These are phyloP conservation scores for Daldinia grandis DNA, from an alignment of 495 filamentous ascomycete species.

Conservation along the genomic window DNA sequence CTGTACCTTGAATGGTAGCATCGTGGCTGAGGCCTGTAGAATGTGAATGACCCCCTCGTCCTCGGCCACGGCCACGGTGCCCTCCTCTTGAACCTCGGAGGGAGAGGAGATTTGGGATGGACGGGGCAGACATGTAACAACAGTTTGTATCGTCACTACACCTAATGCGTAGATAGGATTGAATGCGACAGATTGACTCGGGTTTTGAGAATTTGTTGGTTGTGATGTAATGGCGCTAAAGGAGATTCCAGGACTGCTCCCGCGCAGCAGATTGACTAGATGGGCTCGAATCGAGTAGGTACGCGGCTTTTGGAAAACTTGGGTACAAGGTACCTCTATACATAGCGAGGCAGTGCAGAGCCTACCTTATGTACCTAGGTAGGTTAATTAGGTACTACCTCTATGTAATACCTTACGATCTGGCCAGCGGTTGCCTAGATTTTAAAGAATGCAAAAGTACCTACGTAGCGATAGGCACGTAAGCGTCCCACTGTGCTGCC, in stretches of 20 bases:
- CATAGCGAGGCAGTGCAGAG: slow-evolving; percentile 39
- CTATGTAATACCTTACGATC: slow-evolving; percentile 23
- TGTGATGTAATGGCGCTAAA: slow-evolving; percentile 4
- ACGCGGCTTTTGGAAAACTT: background rate
- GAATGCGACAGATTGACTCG: background rate
- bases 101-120: slow-evolving; percentile 79
- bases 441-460: background rate
- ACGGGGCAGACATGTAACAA: slow-evolving; percentile 68
- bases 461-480: background rate
- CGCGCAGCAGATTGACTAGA: background rate
- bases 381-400: too few relatives aligned
- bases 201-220: background rate
- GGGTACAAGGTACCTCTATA: too few relatives aligned
- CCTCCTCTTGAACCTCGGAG: slow-evolving; percentile 61
- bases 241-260: background rate
- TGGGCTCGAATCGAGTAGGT: background rate
- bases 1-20: slow-evolving; percentile 81
- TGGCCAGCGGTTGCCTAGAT: slow-evolving; percentile 29
- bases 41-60: slow-evolving; percentile 47
- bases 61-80: slow-evolving; percentile 52
- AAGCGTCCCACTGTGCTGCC: slow-evolving; percentile 20
- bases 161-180: background rate
- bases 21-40: slow-evolving; percentile 47
- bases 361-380: too few relatives aligned
- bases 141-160: background rate